phyloP scores from a whole-genome alignment of 2,329 filamentous ascomycete species.

The Coniella vitis region DNA sequence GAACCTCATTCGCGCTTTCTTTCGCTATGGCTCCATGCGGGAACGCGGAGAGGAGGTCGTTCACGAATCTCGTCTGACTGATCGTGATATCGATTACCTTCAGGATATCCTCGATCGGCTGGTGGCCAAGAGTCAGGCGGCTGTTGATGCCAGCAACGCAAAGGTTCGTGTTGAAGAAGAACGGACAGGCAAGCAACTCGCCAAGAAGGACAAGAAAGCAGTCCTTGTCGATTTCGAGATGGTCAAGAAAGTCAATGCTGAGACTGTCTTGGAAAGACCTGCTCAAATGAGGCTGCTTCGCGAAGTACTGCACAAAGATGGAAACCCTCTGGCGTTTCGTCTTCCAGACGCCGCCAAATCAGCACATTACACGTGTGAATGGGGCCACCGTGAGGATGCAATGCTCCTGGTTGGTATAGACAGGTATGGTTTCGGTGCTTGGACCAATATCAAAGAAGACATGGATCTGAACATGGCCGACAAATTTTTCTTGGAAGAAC shows the following conservation, averaged over 20 bases:
- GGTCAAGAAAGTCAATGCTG: slow-evolving; percentile 90
- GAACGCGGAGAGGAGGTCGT: slow-evolving; percentile 84
- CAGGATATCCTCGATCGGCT: slow-evolving; percentile 71
- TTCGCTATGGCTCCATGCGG: slow-evolving; percentile 84
- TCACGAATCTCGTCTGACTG: slow-evolving; percentile 74
- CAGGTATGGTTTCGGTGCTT: slow-evolving; percentile 90
- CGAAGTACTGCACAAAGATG: slow-evolving; percentile 57
- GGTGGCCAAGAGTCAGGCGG: slow-evolving; percentile 48
- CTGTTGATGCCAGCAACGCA: slow-evolving; percentile 60
- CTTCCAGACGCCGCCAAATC: slow-evolving; percentile 87
- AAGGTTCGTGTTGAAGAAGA: slow-evolving; percentile 76
- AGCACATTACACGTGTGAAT: slow-evolving; percentile 83
- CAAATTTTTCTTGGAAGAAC: slow-evolving; percentile 95
- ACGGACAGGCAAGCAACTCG: slow-evolving; percentile 70
- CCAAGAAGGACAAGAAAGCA: slow-evolving; percentile 97
- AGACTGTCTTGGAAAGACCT: slow-evolving; percentile 88
- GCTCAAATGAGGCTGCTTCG: slow-evolving; percentile 80
- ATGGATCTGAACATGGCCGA: slow-evolving; percentile 75
- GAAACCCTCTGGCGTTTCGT: slow-evolving; percentile 74
- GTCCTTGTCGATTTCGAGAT: slow-evolving; percentile 91
- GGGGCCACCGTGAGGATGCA: slow-evolving; percentile 89
- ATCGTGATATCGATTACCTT: slow-evolving; percentile 76
- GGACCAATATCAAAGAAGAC: slow-evolving; percentile 91
- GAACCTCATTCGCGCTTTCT: slow-evolving; percentile 82
- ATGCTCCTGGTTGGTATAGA: slow-evolving; percentile 95